phyloP scores from a whole-genome alignment of 495 filamentous ascomycete species.

The Pyronema domesticum region DNA sequence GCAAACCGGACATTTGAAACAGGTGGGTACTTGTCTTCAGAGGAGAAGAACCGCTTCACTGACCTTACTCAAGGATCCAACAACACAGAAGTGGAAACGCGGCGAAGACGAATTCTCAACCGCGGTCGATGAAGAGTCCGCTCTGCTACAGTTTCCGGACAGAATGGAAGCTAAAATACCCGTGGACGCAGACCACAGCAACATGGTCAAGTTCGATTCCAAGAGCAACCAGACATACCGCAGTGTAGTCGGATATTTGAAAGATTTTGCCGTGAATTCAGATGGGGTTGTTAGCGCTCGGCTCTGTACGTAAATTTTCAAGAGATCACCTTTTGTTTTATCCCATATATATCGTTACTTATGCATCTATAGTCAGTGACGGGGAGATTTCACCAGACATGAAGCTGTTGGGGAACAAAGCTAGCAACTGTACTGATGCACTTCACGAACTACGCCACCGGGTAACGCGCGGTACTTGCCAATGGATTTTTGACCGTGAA shows the following conservation, averaged over 20 bases:
- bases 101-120: not conserved
- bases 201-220: constrained; percentile 7
- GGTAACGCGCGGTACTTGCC: too few species aligned
- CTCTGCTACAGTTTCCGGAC: constrained; percentile 1
- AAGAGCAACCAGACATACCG: not conserved
- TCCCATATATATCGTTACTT: too few species aligned
- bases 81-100: not conserved
- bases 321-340: too few species aligned
- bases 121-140: not conserved
- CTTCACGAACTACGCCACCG: too few species aligned
- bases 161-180: not conserved
- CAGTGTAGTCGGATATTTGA: not conserved
- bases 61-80: not conserved
- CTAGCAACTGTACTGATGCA: too few species aligned
- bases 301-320: not conserved
- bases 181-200: constrained; percentile 1
- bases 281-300: not conserved
- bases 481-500: too few species aligned
- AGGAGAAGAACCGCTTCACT: too few species aligned
- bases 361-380: too few species aligned
- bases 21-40: not conserved
- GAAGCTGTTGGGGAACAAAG: too few species aligned
- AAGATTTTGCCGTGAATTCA: not conserved
- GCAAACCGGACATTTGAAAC: not conserved
- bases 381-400: too few species aligned